A percentile compares a stretch with the other conserved stretches of the same genome.
phyloP scores from a whole-genome alignment of 169 alveolate genomes.

The Plasmodium ovale region DNA sequence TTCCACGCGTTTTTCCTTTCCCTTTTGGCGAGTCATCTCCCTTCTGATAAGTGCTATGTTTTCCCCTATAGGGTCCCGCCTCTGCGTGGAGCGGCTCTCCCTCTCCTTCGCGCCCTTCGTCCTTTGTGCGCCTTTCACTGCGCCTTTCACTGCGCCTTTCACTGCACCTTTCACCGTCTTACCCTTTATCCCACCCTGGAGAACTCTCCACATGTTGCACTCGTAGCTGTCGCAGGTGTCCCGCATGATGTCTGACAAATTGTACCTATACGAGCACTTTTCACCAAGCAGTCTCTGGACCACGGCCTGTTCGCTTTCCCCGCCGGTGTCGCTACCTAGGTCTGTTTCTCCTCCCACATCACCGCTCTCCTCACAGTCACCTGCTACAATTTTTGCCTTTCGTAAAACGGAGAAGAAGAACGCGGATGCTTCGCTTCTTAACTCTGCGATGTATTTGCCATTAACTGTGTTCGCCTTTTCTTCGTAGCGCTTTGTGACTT shows the following conservation, averaged over 20 bases:
- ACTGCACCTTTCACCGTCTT: not conserved
- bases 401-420: constrained; percentile 29
- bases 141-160: no score
- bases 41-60: constrained; percentile 15
- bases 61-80: not conserved
- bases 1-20: not conserved
- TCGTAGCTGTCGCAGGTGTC: no score
- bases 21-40: not conserved
- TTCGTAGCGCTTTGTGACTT: not conserved
- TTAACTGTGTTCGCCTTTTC: constrained; percentile 5
- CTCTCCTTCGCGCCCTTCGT: not conserved
- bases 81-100: no score
- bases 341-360: not conserved
- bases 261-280: no score
- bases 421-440: not conserved
- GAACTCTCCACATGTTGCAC: no score
- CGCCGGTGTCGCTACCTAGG: not conserved
- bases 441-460: not conserved
- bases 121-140: not conserved
- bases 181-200: not conserved
- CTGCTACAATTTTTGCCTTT: constrained; percentile 26
- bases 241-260: no score
- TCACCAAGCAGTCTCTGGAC: no score
- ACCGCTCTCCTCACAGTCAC: constrained; percentile 1
- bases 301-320: no score